Base-by-base conservation (phyloP, 2,329 filamentous ascomycete genomes). In the Alternaria rosae region DNA sequence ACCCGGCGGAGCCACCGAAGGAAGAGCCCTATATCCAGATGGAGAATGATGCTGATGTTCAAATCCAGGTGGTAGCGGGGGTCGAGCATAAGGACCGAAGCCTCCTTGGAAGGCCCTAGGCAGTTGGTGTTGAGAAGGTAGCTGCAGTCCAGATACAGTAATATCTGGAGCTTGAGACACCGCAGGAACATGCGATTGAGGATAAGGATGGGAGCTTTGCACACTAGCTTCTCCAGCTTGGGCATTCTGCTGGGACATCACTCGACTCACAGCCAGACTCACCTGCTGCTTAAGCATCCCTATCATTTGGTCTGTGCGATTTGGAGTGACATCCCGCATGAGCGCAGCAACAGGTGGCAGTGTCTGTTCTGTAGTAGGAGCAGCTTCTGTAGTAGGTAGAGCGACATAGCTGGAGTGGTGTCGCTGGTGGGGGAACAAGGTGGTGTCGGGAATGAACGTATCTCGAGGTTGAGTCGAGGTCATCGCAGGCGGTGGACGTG, bases 321-420 rank as follows among this genome's bases (percentile, higher is more conserved):
- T 61, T 12, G 28, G 23, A 15, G 25, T 62, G 12, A 67, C 35
- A 17, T 54, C 64, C 23, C 51, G 64, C 35, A 72, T 60, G 47
- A 62, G 70, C 12, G 51, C 51, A 21, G 44, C 43, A 15, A 70
- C 45, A 17, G 42, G 45, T 9, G 57, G 21, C 48, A 52, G 54
- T 11, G 17, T 13, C 13, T 43, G 26, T 32, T 21, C 9, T 5
- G 32, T n/a, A 28, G n/a, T 21, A 26, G 48, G 9, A 17, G 12
- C 21, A 55, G 32, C 21, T 30, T 15, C 21, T 35, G 42, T 12
- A 20, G 23, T n/a, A 17, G 28, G 30, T 30, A 32, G 20, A 35
- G 30, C 57, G 32, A 10, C 4, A 7, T 30, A 47, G 32, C n/a
- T n/a, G 10, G 35, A 21, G 13, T 8, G 41, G 12, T 17, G 20